A percentile compares a stretch with the other conserved stretches of the same genome.
Evolutionary conservation across 768 basidiomycete species (phyloP).

Genomic region (Mrakia hoshinonis): DNA sequence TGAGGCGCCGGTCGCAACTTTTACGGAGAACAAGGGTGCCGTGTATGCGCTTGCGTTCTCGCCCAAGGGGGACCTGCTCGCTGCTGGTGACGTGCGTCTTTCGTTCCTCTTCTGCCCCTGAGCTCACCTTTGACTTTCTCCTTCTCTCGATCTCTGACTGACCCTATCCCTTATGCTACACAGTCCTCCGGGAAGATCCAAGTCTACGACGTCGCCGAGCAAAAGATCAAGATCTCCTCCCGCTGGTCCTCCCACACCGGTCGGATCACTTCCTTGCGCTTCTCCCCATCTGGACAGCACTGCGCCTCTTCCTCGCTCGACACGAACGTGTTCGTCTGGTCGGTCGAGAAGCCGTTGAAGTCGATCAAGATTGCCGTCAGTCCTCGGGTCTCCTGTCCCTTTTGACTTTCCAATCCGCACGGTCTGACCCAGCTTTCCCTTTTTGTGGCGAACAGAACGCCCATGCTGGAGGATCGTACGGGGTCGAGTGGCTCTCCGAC

Average conservation of each 20-base stretch:
- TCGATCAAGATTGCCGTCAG: slow-evolving; percentile 62
- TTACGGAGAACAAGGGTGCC: slow-evolving; percentile 55
- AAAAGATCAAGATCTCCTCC: slow-evolving; percentile 55
- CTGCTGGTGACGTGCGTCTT: slow-evolving; percentile 74
- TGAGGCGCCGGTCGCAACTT: slow-evolving; percentile 47
- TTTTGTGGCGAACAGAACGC: slow-evolving; percentile 49
- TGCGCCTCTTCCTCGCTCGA: slow-evolving; percentile 86
- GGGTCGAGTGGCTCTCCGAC: slow-evolving; percentile 65
- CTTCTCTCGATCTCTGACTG: not conserved
- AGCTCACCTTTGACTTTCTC: not conserved
- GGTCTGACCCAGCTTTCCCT: too few species aligned
- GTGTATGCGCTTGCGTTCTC: slow-evolving; percentile 72
- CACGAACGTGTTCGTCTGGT: slow-evolving; percentile 83
- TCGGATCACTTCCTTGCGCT: slow-evolving; percentile 67
- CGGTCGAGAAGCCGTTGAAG: slow-evolving; percentile 54
- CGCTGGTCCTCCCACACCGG: slow-evolving; percentile 83
- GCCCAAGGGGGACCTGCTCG: slow-evolving; percentile 63
- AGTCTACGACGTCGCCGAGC: slow-evolving; percentile 61
- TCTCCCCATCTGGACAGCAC: slow-evolving; percentile 64
- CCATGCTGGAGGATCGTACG: slow-evolving; percentile 71
- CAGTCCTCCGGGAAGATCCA: slow-evolving; percentile 75
- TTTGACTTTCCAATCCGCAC: too few species aligned
- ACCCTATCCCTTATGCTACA: not conserved
- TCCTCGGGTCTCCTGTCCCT: not conserved
- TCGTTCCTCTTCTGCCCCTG: not conserved